Conservation (phyloP, 805 yeast genomes). For the Sugiyamaella qingdaonensis region DNA sequence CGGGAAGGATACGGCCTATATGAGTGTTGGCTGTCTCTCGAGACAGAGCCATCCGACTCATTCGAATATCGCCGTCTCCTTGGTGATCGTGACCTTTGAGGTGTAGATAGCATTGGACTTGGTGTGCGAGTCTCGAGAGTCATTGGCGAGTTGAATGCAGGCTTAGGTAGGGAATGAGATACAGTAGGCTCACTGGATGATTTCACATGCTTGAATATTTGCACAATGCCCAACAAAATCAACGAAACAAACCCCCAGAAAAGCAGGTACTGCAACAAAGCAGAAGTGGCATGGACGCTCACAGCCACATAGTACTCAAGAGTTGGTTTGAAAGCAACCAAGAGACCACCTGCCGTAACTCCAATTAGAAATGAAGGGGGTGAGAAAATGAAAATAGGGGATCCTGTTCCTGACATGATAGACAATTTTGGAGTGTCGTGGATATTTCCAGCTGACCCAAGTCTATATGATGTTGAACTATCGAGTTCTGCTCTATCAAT, state of each 20-base stretch:
- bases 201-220: background rate
- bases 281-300: background rate
- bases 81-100: background rate
- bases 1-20: slow-evolving; percentile 11
- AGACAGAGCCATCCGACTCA: background rate
- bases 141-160: background rate
- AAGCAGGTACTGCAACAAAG: slow-evolving; percentile 3
- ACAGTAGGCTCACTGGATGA: background rate
- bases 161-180: background rate
- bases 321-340: slow-evolving; percentile 8
- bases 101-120: background rate
- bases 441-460: background rate
- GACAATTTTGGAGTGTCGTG: background rate
- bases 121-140: background rate
- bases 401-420: background rate
- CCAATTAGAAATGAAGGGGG: slow-evolving; percentile 11
- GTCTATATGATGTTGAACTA: background rate
- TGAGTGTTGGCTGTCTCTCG: slow-evolving; percentile 8
- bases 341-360: slow-evolving; percentile 3
- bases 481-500: background rate
- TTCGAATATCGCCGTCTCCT: background rate
- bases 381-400: background rate
- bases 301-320: slow-evolving; percentile 7
- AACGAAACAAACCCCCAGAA: slow-evolving; percentile 5
- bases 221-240: slow-evolving; percentile 2